phyloP scores from a whole-genome alignment of 768 basidiomycete species.

The Leccinum sublutescens region DNA sequence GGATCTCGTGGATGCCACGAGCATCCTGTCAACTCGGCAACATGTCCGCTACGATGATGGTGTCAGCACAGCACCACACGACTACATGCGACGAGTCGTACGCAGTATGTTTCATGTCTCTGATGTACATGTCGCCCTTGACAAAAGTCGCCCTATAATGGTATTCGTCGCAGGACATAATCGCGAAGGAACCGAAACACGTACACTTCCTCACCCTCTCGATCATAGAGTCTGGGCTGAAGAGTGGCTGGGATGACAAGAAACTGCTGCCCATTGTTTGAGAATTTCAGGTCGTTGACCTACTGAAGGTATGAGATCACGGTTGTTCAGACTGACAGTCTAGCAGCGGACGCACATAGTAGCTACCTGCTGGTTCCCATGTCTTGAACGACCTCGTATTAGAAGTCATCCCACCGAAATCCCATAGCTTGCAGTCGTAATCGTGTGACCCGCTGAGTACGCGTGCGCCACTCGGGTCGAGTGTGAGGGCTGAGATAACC shows the following conservation, averaged over 20 bases:
- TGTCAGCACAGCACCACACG: conserved; percentile 7
- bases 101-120: conserved; percentile 99
- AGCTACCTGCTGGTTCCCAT: conserved; percentile 93
- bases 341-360: conserved; percentile 58
- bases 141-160: conserved; percentile 66
- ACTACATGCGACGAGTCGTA: conserved; percentile 41
- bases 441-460: conserved; percentile 92
- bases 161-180: conserved; percentile 48
- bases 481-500: conserved; percentile 86
- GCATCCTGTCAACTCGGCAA: conserved; percentile 86
- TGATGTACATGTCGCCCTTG: conserved; percentile 97
- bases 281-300: conserved; percentile 91
- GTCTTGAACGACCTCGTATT: conserved; percentile 92
- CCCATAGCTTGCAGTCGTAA: conserved; percentile 98
- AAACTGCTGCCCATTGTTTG: conserved; percentile 81
- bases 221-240: conserved; percentile 85
- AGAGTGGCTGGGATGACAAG: conserved; percentile 85
- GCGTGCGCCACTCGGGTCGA: conserved; percentile 94
- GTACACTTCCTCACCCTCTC: conserved; percentile 92
- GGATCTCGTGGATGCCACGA: conserved; percentile 91
- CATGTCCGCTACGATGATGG: conserved; percentile 71
- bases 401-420: conserved; percentile 96
- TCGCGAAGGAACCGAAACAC: conserved; percentile 33
- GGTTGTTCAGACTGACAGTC: background rate
- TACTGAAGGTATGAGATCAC: conserved; percentile 30